Evolutionary conservation across 1,284 basidiomycete genomes (phyloP), one percentile per base, ranked within the genome.

Genomic region (Irpex lacteus): DNA sequence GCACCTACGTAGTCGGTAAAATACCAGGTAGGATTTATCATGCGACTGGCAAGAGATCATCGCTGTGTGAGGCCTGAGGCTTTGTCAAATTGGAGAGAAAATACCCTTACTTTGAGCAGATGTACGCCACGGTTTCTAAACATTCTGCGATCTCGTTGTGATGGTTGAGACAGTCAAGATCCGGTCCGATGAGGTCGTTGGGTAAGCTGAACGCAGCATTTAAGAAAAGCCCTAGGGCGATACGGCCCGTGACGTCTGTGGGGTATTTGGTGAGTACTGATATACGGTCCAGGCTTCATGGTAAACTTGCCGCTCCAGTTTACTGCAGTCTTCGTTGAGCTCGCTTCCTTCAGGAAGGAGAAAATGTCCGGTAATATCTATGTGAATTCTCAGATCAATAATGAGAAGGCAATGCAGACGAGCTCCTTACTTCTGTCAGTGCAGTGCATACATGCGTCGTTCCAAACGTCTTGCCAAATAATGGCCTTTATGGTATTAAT

Each of bases 281-380:
- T 9, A 11, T 2, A 4, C 5, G 8, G 4, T 9, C 15, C 3
- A 15, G 11, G 18, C 15, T 56, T 36, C 52, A 15, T 37, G 5
- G 34, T n/a, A 18, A 38, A 60, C 67, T 26, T 59, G 68, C 70
- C 63, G 44, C 66, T 70, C 67, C 67, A 70, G 38, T 70, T 68
- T 11, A 70, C 37, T 15, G 61, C 40, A 5, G 63, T 57, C 13
- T 62, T 44, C 40, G 40, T 44, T 2, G 40, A 44, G 40, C 15
- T 44, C 40, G 40, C 40, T 15, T 53, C 50, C 5, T 34, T 21
- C 4, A 69, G 60, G 19, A 70, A 60, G 11, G 40, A 34, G 15
- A 59, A 61, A 44, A 60, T 53, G 32, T 60, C 60, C 6, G 65
- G 65, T 3, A 69, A 49, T 9, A 70, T 66, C 69, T 70, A 44